Percentiles rank a stretch among this genome's conserved stretches.
phyloP scores from a whole-genome alignment of 495 filamentous ascomycete species.

The Geopyxis carbonaria region DNA sequence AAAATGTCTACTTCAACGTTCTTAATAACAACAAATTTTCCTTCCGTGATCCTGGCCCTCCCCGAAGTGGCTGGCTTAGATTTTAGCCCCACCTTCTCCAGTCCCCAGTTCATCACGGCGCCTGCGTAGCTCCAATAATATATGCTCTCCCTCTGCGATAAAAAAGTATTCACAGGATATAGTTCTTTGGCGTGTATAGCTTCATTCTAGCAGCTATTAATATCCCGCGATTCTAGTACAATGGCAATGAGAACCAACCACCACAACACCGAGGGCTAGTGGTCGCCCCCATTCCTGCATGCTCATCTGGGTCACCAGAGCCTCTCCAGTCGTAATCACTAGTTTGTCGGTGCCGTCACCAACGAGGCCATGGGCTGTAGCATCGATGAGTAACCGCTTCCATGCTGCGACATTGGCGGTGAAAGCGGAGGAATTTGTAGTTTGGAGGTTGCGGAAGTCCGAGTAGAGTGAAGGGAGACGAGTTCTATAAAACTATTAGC shows the following conservation, averaged over 20 bases:
- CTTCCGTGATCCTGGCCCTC: conserved; percentile 9
- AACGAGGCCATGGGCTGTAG: conserved; percentile 49
- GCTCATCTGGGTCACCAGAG: conserved; percentile 53
- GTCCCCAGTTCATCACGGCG: conserved; percentile 55
- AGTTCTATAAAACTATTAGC: conserved; percentile 33
- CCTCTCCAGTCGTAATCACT: conserved; percentile 48
- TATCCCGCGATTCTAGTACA: too few relatives aligned
- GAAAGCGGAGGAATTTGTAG: conserved; percentile 82
- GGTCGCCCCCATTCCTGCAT: conserved; percentile 66
- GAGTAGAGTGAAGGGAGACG: conserved; percentile 88
- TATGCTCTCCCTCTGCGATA: conserved; percentile 42
- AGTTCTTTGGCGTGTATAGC: conserved; percentile 49
- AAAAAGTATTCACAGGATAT: conserved; percentile 49
- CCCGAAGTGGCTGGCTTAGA: conserved; percentile 19
- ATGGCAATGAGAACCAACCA: conserved; percentile 37
- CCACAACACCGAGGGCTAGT: conserved; percentile 60
- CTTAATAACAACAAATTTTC: conserved; percentile 33
- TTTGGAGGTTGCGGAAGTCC: conserved; percentile 63
- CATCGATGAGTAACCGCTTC: conserved; percentile 52
- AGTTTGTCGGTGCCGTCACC: conserved; percentile 32
- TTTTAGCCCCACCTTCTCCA: conserved; percentile 51
- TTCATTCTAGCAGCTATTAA: conserved; percentile 52
- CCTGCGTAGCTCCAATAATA: conserved; percentile 42
- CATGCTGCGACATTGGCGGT: conserved; percentile 69
- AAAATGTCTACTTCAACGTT: conserved; percentile 35